Base-by-base conservation (phyloP, 306 rosid species). In the Crotalaria pallida region DNA sequence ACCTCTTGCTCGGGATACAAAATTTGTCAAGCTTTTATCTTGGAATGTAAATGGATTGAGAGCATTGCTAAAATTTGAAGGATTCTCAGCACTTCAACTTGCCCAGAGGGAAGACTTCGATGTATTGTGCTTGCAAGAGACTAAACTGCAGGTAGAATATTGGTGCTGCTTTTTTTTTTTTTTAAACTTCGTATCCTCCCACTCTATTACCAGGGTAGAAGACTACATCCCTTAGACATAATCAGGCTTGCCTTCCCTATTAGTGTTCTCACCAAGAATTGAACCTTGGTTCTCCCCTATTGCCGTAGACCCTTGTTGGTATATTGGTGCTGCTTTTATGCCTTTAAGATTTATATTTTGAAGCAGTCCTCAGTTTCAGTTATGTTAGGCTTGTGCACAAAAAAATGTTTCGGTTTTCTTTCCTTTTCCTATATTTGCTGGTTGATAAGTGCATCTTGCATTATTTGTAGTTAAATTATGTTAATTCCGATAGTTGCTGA, bases 41-140 rank as follows among this genome's bases (percentile, higher is more conserved):
- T 93, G 98, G 98, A 93, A 93, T 79, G 97, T 90, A 67, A 93
- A 93, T 79, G 98, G 98, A 73, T 84, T 90, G 81, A 86, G 92
- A 82, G 94, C 98, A 19, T 85, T 94, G 73, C 81, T 94, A 53
- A 90, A 90, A 82, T 70, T 78, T 58, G 85, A 81, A 75, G 95
- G 92, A 72, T 90, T 87, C 76, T 90, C 97, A 12, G 93, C 91
- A 11, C 76, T 81, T 77, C 82, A 88, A 77, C 96, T 94, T 11
- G 86, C 96, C 29, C 84, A 82, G 81, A 85, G 95, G 80, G 98
- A 94, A 82, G 92, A 87, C 75, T 88, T 90, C 57, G 98, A 94
- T 70, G 72, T 94, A 12, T 62, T 94, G 74, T 94, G 98, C 82
- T 84, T 90, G 88, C 98, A 94, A 70, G 97, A 94, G 80, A 94